Evolutionary conservation across 1,139 yeast species (phyloP).

Genomic region (Nakaseomyces delphensis): DNA sequence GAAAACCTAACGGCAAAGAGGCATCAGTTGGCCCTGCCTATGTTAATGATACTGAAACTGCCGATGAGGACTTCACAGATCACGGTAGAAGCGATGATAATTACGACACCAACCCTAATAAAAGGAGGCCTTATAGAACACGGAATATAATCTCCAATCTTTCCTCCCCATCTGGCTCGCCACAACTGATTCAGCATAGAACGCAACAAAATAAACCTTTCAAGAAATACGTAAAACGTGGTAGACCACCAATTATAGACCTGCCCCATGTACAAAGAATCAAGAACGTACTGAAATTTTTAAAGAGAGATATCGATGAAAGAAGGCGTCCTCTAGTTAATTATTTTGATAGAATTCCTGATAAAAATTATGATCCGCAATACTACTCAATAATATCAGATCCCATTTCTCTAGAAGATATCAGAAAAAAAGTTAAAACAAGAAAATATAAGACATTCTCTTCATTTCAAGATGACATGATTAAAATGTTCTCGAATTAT

Average conservation of each 20-base stretch:
- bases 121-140: background rate
- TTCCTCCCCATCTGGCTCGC: conserved; percentile 18
- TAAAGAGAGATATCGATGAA: conserved; percentile 62
- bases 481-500: conserved; percentile 65
- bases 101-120: conserved; percentile 8
- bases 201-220: conserved; percentile 8
- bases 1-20: background rate
- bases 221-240: conserved; percentile 45
- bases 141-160: conserved; percentile 10
- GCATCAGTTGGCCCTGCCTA: background rate
- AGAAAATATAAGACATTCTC: conserved; percentile 74
- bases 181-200: conserved; percentile 21
- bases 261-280: conserved; percentile 89
- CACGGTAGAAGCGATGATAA: conserved; percentile 12
- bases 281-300: conserved; percentile 71
- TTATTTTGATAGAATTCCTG: conserved; percentile 79
- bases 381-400: conserved; percentile 55
- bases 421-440: conserved; percentile 76
- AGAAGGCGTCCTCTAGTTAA: conserved; percentile 44
- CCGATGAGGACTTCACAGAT: conserved; percentile 16
- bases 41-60: conserved; percentile 13
- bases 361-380: conserved; percentile 52
- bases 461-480: conserved; percentile 66
- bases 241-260: conserved; percentile 93
- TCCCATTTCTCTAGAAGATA: conserved; percentile 77